Percentiles rank a stretch among this genome's conserved stretches.
These are phyloP conservation scores for Boletus sensibilis DNA, from an alignment of 768 basidiomycete genomes.

Conservation along the genomic window DNA sequence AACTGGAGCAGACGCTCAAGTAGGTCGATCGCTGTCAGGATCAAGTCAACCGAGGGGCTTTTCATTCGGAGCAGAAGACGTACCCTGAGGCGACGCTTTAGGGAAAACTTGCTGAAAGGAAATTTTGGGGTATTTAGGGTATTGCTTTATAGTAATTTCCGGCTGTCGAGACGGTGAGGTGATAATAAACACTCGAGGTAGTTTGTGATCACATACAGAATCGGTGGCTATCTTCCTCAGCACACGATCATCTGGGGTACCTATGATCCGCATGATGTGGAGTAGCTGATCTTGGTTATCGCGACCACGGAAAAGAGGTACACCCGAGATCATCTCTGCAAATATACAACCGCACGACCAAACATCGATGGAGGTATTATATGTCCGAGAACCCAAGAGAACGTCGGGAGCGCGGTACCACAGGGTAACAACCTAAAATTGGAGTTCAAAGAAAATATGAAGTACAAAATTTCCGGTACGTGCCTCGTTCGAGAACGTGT, in stretches of 20 bases:
- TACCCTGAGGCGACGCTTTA: constrained; percentile 83
- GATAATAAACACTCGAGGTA: not conserved
- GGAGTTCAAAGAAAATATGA: not conserved
- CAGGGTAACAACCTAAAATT: constrained; percentile 84
- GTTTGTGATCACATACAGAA: constrained; percentile 54
- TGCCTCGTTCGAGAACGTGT: constrained; percentile 97
- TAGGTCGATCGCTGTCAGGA: constrained; percentile 72
- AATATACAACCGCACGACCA: constrained; percentile 99
- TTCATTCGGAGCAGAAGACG: constrained; percentile 1
- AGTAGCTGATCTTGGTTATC: constrained; percentile 98
- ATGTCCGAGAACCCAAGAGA: constrained; percentile 92
- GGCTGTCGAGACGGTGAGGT: constrained; percentile 48
- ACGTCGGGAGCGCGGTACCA: constrained; percentile 99
- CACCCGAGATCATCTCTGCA: constrained; percentile 98
- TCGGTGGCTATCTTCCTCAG: constrained; percentile 87
- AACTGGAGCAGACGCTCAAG: constrained; percentile 95
- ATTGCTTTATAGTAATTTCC: constrained; percentile 80
- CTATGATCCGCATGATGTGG: constrained; percentile 96
- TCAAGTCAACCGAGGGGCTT: constrained; percentile 1
- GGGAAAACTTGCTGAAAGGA: constrained; percentile 78
- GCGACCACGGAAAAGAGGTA: constrained; percentile 93
- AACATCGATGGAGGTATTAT: constrained; percentile 97
- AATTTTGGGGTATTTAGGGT: constrained; percentile 84
- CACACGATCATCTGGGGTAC: constrained; percentile 87
- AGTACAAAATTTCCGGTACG: not conserved